Evolutionary conservation across 140 eudicot species (phyloP).

Genomic region (Senecio squalidus): DNA sequence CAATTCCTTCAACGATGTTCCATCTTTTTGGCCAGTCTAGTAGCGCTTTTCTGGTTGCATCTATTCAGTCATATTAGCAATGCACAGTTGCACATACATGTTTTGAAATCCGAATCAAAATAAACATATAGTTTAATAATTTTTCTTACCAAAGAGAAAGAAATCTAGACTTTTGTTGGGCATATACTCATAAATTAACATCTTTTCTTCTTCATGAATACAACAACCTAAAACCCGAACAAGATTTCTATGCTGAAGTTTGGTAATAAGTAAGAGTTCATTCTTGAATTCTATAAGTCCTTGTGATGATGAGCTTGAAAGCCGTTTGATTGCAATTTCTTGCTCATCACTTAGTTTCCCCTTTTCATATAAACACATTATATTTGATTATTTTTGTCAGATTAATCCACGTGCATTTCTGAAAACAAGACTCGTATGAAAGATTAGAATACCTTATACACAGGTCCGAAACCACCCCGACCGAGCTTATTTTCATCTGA

Average conservation of each 20-base stretch:
- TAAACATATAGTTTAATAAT: not conserved
- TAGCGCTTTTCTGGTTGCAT: constrained; percentile 7
- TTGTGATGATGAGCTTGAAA: constrained; percentile 38
- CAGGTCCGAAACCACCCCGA: constrained; percentile 47
- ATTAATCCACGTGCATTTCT: not conserved
- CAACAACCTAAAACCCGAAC: constrained; percentile 41
- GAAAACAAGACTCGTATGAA: not conserved
- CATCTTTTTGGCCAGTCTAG: constrained; percentile 35
- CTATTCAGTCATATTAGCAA: not conserved
- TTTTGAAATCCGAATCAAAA: not conserved
- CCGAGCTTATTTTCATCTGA: constrained; percentile 33
- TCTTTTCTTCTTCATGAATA: constrained; percentile 26
- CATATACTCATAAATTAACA: constrained; percentile 7
- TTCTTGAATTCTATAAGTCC: constrained; percentile 39
- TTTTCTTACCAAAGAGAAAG: constrained; percentile 3
- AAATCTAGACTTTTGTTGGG: constrained; percentile 1
- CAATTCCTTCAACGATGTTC: constrained; percentile 35
- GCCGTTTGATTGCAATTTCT: constrained; percentile 39
- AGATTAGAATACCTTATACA: constrained; percentile 27
- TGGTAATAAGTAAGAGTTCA: constrained; percentile 35
- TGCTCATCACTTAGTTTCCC: constrained; percentile 18
- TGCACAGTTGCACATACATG: not conserved
- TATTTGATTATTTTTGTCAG: not conserved
- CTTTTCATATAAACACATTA: not conserved
- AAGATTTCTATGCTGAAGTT: constrained; percentile 40